Evolutionary conservation across 441 rosid genomes (phyloP).

Genomic region (Mallotus repandus): DNA sequence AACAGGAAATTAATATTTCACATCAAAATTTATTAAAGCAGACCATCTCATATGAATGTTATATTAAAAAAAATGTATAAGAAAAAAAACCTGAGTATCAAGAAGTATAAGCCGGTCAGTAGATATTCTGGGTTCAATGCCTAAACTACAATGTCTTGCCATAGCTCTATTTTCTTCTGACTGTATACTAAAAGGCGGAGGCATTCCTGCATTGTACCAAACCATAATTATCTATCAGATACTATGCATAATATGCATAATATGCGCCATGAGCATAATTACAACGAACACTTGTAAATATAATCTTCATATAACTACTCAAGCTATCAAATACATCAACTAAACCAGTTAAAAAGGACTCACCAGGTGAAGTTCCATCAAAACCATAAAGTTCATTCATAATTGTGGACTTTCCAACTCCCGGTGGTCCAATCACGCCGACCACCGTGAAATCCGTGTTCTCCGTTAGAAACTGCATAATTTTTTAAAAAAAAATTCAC

Average conservation of each 20-base stretch:
- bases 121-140: conserved; percentile 82
- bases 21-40: not conserved
- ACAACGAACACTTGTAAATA: no score
- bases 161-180: conserved; percentile 63
- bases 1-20: no score
- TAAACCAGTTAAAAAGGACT: not conserved
- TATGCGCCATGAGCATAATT: no score
- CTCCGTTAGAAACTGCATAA: conserved; percentile 67
- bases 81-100: conserved; percentile 62
- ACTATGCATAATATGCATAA: no score
- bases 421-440: conserved; percentile 76
- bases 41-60: not conserved
- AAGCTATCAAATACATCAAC: no score
- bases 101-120: conserved; percentile 75
- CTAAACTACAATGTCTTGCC: conserved; percentile 70
- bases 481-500: not conserved
- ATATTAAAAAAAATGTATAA: not conserved
- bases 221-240: not conserved
- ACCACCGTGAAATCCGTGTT: conserved; percentile 81
- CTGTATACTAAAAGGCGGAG: conserved; percentile 59
- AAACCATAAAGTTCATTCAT: conserved; percentile 81
- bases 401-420: conserved; percentile 76
- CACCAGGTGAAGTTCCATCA: conserved; percentile 66
- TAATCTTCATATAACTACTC: no score
- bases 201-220: conserved; percentile 55